Evolutionary conservation across 371 early-diverging fungal species (phyloP).

Genomic region (Syncephalastrum racemosum): DNA sequence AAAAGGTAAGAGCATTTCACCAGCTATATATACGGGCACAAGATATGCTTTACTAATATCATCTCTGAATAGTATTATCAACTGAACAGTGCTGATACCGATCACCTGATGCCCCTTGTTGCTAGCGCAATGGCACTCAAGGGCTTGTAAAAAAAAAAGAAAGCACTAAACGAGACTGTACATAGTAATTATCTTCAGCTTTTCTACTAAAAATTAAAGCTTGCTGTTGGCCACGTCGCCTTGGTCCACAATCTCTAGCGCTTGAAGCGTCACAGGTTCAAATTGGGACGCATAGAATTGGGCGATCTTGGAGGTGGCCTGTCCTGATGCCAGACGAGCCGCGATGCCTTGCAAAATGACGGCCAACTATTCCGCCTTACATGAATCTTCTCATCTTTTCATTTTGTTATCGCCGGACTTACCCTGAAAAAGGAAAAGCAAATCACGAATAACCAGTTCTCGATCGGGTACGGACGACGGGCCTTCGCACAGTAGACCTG

Average conservation of each 20-base stretch:
- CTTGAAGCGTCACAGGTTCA: constrained; percentile 9
- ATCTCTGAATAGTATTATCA: constrained; percentile 31
- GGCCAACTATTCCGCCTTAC: constrained; percentile 16
- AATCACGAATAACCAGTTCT: constrained; percentile 56
- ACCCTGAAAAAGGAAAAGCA: constrained; percentile 48
- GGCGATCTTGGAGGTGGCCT: constrained; percentile 71
- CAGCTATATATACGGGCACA: too few species aligned
- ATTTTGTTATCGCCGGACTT: not conserved
- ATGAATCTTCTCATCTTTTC: too few species aligned
- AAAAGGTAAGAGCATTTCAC: constrained; percentile 30
- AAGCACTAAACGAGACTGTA: too few species aligned
- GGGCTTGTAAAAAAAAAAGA: constrained; percentile 13
- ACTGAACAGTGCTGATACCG: constrained; percentile 16
- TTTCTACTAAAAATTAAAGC: not conserved
- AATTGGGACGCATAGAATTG: constrained; percentile 33
- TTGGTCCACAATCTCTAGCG: constrained; percentile 13
- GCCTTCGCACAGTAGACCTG: constrained; percentile 60
- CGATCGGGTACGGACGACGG: constrained; percentile 67
- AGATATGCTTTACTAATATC: not conserved
- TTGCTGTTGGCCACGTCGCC: constrained; percentile 11
- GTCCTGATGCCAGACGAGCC: constrained; percentile 73
- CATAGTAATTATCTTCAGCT: too few species aligned
- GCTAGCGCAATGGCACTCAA: constrained; percentile 43
- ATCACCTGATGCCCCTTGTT: constrained; percentile 26
- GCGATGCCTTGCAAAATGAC: constrained; percentile 80